Percentiles rank a stretch among this genome's conserved stretches.
phyloP scores from a whole-genome alignment of 805 yeast genomes.

The Sugiyamaella americana region DNA sequence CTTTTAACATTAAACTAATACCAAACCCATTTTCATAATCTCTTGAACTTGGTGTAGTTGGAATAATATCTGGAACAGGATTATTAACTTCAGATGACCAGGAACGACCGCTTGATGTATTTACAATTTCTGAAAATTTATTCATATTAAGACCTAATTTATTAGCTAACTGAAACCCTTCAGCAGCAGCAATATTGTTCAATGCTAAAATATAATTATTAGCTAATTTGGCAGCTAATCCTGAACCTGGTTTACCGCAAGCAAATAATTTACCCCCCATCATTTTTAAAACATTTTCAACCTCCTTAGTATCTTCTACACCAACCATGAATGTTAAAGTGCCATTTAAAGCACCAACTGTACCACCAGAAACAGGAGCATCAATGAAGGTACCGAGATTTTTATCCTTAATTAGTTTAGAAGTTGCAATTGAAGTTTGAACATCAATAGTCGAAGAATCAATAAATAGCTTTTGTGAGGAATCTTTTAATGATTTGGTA shows the following conservation, averaged over 20 bases:
- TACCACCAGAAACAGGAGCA: slow-evolving; percentile 54
- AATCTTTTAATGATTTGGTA: slow-evolving; percentile 27
- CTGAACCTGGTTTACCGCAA: slow-evolving; percentile 48
- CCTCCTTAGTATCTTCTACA: slow-evolving; percentile 26
- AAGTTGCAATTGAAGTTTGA: slow-evolving; percentile 40
- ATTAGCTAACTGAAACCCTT: slow-evolving; percentile 48
- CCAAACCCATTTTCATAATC: slow-evolving; percentile 45
- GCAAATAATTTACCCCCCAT: slow-evolving; percentile 48
- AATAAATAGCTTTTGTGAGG: slow-evolving; percentile 31
- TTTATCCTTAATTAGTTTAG: slow-evolving; percentile 34
- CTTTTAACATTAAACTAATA: slow-evolving; percentile 33
- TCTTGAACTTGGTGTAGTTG: slow-evolving; percentile 42
- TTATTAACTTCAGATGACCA: slow-evolving; percentile 53
- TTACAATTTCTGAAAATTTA: slow-evolving; percentile 43
- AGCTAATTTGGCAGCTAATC: slow-evolving; percentile 49
- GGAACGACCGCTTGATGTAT: slow-evolving; percentile 47
- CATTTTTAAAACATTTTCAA: slow-evolving; percentile 28
- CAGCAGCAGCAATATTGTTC: slow-evolving; percentile 49
- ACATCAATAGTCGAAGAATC: slow-evolving; percentile 51
- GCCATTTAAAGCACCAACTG: slow-evolving; percentile 47
- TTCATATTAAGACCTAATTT: slow-evolving; percentile 43
- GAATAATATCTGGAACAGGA: slow-evolving; percentile 45
- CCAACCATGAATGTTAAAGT: slow-evolving; percentile 51
- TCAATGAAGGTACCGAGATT: slow-evolving; percentile 41
- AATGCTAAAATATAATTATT: slow-evolving; percentile 50